A percentile compares a stretch with the other conserved stretches of the same genome.
These are phyloP conservation scores for Saturnispora hagleri DNA, from an alignment of 805 yeast genomes.

Conservation along the genomic window DNA sequence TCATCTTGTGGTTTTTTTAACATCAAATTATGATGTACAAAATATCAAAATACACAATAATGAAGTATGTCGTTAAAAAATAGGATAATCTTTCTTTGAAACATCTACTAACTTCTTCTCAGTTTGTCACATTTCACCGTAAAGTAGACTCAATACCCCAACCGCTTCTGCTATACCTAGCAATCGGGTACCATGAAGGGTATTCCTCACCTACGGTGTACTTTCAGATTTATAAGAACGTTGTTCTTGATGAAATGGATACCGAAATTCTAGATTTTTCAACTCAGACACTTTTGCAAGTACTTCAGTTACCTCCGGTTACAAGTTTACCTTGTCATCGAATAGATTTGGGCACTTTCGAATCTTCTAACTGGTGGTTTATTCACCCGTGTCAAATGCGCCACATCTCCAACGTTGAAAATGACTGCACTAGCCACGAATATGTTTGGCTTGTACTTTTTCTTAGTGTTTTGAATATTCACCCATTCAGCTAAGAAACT, in stretches of 20 bases:
- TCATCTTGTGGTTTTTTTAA: neutral
- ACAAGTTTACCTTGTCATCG: neutral
- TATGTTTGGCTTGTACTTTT: slow-evolving; percentile 4
- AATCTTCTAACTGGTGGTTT: slow-evolving; percentile 7
- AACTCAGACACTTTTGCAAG: neutral
- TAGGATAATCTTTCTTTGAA: neutral
- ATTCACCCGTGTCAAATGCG: slow-evolving; percentile 17
- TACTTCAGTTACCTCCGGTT: neutral
- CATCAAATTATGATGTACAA: neutral
- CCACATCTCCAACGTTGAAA: neutral
- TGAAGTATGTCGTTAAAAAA: neutral
- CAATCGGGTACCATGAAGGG: slow-evolving; percentile 3
- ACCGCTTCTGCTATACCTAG: neutral
- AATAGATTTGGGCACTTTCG: slow-evolving; percentile 1
- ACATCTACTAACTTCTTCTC: neutral
- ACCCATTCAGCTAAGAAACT: neutral
- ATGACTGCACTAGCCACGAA: neutral
- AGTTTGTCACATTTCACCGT: neutral
- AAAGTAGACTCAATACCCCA: neutral
- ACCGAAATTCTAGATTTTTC: neutral
- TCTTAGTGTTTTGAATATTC: neutral
- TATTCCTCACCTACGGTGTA: slow-evolving; percentile 7
- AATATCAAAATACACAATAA: neutral
- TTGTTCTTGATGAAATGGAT: neutral
- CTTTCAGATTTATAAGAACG: slow-evolving; percentile 4